These are phyloP conservation scores for Lasiosphaeris hirsuta DNA, from an alignment of 495 filamentous ascomycete genomes.

Conservation along the genomic window DNA sequence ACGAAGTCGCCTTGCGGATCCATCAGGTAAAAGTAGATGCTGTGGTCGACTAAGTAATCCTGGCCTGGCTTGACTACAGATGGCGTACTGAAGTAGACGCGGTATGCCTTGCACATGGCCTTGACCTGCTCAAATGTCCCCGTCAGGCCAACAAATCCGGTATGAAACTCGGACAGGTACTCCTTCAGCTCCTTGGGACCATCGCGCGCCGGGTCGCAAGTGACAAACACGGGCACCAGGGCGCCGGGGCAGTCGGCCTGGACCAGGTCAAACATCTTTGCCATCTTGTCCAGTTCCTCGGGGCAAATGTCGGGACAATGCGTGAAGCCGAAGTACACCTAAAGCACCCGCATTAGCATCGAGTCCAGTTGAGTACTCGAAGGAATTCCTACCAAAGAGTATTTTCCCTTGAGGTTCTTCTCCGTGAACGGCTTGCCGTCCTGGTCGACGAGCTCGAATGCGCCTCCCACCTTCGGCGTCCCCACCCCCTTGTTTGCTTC, in stretches of 20 bases:
- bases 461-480: conserved; percentile 85
- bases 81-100: conserved; percentile 96
- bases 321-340: conserved; percentile 97
- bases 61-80: conserved; percentile 80
- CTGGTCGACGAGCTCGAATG: conserved; percentile 78
- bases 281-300: conserved; percentile 99
- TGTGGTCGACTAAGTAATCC: conserved; percentile 97
- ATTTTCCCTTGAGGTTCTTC: conserved; percentile 79
- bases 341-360: not conserved
- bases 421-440: conserved; percentile 71
- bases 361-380: not conserved
- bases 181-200: conserved; percentile 75
- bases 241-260: conserved; percentile 41
- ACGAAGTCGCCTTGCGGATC: conserved; percentile 98
- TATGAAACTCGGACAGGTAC: conserved; percentile 91
- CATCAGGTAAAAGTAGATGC: conserved; percentile 99
- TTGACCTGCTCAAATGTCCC: conserved; percentile 91
- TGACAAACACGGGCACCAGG: conserved; percentile 76
- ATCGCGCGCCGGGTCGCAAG: conserved; percentile 91
- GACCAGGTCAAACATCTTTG: conserved; percentile 82
- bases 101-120: conserved; percentile 85
- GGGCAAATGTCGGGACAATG: conserved; percentile 99
- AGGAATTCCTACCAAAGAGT: conserved; percentile 57
- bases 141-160: conserved; percentile 82
- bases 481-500: conserved; percentile 92